Base-by-base conservation (phyloP, 2,329 filamentous ascomycete genomes). In the Verticillium tricorpus region DNA sequence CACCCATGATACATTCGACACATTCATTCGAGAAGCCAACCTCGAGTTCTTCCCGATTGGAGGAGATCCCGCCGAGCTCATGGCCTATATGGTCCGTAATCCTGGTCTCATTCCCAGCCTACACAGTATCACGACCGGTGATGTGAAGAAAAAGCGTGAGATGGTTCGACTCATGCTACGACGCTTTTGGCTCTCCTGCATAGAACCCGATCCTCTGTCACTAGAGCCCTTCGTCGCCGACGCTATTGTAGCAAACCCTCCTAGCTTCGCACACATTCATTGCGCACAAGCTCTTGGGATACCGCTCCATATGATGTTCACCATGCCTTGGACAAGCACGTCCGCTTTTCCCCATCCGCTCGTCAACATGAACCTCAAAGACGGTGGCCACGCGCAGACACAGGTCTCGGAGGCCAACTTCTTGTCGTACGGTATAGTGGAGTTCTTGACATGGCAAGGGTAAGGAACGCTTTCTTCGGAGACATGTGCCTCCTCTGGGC, bases 271-370 rank as follows among this genome's bases (percentile, higher is more conserved):
- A 0, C 80, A 82, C 66, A 69, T 81, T 0, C 78, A 80, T 60
- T 82, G 79, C 61, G 79, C 79, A 0, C 72, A 82, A 62, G 74
- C 72, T 0, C 67, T 82, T 2, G 70, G 74, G 0, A 71, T 82
- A 1, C 80, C 80, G 0, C 64, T 82, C 0, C 79, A 82, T 62
- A 65, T 82, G 1, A 78, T 82, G 71, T 79, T 80, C 60, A 82
- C 84, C 1, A 92, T 92, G 88, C 89, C 89, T 0, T 92, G 88
- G 84, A 88, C 87, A 5, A 85, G 89, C 1, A 92, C 89, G 0
- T 85, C 87, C 65, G 82, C 85, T 1, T 92, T 92, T 64, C 88
- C 88, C 0, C 89, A 92, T 68, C 89, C 89, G 0, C 78, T 92
- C 2, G 89, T 89, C 0, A 91, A 91, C 63, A 84, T 92, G 50